These are phyloP conservation scores for Paecilomyces sp. DNA, from an alignment of 2,329 filamentous ascomycete species.

Conservation along the genomic window DNA sequence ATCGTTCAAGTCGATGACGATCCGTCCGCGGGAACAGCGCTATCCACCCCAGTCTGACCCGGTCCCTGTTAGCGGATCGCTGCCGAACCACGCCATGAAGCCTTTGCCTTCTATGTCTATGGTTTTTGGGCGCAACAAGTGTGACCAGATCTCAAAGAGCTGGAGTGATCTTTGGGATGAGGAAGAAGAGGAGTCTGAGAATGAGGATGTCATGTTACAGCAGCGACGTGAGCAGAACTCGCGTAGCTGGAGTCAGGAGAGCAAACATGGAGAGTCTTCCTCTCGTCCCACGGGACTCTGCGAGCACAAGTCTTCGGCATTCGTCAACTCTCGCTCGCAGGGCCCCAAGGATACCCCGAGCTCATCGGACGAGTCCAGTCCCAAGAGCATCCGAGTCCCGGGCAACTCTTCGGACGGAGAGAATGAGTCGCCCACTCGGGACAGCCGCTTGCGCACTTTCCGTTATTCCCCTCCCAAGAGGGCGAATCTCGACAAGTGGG, in stretches of 20 bases:
- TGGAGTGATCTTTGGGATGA: conserved; percentile 99
- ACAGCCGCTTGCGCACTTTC: conserved; percentile 28
- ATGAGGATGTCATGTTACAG: conserved; percentile 54
- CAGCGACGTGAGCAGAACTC: conserved; percentile 58
- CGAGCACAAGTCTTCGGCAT: conserved; percentile 48
- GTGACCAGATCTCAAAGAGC: conserved; percentile 85
- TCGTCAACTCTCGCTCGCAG: conserved; percentile 41
- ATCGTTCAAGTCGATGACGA: conserved; percentile 69
- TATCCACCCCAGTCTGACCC: conserved; percentile 49
- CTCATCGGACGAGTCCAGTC: background rate
- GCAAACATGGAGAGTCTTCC: conserved; percentile 45
- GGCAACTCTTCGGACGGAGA: conserved; percentile 64
- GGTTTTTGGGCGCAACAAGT: conserved; percentile 66
- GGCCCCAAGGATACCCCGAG: conserved; percentile 19
- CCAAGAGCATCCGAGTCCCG: conserved; percentile 53
- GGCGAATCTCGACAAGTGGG: conserved; percentile 71
- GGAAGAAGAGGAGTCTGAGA: conserved; percentile 77
- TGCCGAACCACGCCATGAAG: conserved; percentile 56
- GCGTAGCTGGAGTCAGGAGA: conserved; percentile 73
- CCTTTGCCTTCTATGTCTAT: conserved; percentile 65
- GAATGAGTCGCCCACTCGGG: conserved; percentile 44
- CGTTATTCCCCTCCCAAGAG: conserved; percentile 56
- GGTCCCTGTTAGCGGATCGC: conserved; percentile 70
- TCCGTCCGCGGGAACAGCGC: conserved; percentile 36
- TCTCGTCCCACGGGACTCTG: conserved; percentile 46